A percentile compares a stretch with the other conserved stretches of the same genome.
These are phyloP conservation scores for Pythium angustatum DNA, from an alignment of 352 stramenopile species.

Conservation along the genomic window DNA sequence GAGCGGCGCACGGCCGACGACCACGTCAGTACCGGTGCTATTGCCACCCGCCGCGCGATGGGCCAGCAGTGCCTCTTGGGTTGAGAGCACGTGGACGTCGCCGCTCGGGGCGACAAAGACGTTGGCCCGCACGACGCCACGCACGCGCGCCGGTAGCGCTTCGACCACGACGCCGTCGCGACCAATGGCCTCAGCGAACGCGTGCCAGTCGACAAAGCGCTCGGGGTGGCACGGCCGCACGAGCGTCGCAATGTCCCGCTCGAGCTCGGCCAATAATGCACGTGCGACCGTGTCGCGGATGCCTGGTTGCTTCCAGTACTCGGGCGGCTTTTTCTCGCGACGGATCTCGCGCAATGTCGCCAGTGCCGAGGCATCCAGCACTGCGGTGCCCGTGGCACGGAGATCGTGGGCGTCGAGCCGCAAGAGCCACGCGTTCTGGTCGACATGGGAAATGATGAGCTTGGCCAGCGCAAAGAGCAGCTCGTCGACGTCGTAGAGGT, in stretches of 20 bases:
- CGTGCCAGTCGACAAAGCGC: conserved; percentile 62
- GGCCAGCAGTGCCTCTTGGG: conserved; percentile 68
- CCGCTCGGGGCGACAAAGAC: conserved; percentile 80
- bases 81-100: conserved; percentile 67
- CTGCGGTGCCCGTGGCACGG: conserved; percentile 54
- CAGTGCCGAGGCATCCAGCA: conserved; percentile 71
- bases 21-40: too few relatives aligned
- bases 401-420: conserved; percentile 79
- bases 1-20: conserved; percentile 36
- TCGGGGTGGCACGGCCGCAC: conserved; percentile 37
- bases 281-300: conserved; percentile 60
- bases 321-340: conserved; percentile 53
- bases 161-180: conserved; percentile 84
- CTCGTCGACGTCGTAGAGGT: conserved; percentile 90
- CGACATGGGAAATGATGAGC: conserved; percentile 82
- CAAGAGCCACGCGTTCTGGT: conserved; percentile 77
- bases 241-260: conserved; percentile 39
- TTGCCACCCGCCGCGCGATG: too few relatives aligned
- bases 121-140: conserved; percentile 63
- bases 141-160: conserved; percentile 44
- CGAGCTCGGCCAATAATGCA: conserved; percentile 56
- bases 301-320: conserved; percentile 74
- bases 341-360: conserved; percentile 59
- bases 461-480: conserved; percentile 81
- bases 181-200: conserved; percentile 55